These are phyloP conservation scores for Daldinia sp. DNA, from an alignment of 2,329 filamentous ascomycete genomes.

Conservation along the genomic window DNA sequence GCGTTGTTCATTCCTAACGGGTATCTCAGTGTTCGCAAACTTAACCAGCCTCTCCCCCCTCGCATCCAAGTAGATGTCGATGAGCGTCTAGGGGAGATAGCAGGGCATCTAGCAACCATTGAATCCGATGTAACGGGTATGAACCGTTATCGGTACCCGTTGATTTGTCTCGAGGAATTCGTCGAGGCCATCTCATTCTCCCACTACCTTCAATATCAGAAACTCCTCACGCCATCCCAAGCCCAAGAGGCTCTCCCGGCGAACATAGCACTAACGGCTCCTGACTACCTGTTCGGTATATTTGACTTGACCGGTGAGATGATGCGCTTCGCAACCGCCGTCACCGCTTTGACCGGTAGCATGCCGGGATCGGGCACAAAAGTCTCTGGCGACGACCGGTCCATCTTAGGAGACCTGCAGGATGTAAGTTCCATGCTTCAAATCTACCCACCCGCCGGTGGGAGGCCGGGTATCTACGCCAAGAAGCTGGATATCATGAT, in stretches of 20 bases:
- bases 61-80: conserved; percentile 75
- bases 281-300: conserved; percentile 89
- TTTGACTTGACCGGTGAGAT: conserved; percentile 96
- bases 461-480: conserved; percentile 61
- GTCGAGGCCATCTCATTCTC: conserved; percentile 91
- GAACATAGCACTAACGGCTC: conserved; percentile 72
- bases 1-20: neutral
- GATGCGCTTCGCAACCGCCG: conserved; percentile 95
- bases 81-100: conserved; percentile 74
- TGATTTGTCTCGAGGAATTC: conserved; percentile 91
- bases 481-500: conserved; percentile 90
- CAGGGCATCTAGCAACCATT: conserved; percentile 71
- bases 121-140: conserved; percentile 77
- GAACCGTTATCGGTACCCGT: conserved; percentile 85
- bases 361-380: conserved; percentile 51
- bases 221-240: conserved; percentile 73
- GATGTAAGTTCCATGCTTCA: conserved; percentile 80
- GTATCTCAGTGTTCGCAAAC: conserved; percentile 65
- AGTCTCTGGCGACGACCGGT: conserved; percentile 47
- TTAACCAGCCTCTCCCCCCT: conserved; percentile 69
- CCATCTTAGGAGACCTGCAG: conserved; percentile 83
- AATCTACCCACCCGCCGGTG: conserved; percentile 68
- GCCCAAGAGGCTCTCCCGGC: conserved; percentile 59
- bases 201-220: conserved; percentile 83
- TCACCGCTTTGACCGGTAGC: conserved; percentile 76